These are phyloP conservation scores for Ormosia emarginata DNA, from an alignment of 306 rosid species.

Conservation along the genomic window DNA sequence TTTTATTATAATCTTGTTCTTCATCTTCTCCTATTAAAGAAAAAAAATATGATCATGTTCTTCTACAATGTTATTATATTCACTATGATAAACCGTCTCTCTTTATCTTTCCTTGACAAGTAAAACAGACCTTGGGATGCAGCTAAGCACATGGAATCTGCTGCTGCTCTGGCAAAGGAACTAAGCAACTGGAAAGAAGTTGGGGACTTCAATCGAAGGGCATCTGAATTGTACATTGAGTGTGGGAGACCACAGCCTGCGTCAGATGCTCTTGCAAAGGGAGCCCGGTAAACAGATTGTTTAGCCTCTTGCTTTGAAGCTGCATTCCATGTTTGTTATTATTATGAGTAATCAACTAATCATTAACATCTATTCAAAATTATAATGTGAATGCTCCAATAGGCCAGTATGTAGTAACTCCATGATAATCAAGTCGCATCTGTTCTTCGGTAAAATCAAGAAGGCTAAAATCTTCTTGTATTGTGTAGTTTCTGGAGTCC, in stretches of 20 bases:
- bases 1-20: not conserved
- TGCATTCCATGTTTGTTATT: not conserved
- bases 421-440: not conserved
- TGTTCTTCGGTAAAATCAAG: not conserved
- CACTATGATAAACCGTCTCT: not conserved
- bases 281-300: conserved; percentile 64
- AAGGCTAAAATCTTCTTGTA: not conserved
- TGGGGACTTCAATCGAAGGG: conserved; percentile 76
- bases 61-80: conserved; percentile 9
- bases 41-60: not conserved
- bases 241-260: conserved; percentile 96
- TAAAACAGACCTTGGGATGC: conserved; percentile 92
- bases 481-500: too few relatives aligned
- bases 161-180: conserved; percentile 87
- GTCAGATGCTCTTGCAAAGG: conserved; percentile 91
- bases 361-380: not conserved
- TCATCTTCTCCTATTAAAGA: not conserved
- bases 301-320: not conserved
- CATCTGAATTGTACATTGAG: conserved; percentile 71
- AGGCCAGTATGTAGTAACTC: not conserved
- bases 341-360: not conserved
- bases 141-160: conserved; percentile 97
- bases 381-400: conserved; percentile 2
- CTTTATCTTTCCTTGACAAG: conserved; percentile 44
- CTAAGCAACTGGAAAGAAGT: conserved; percentile 76